Evolutionary conservation across 371 early-diverging fungal species (phyloP), one percentile per base, ranked within the genome.

Genomic region (Haplosporangium sp.): DNA sequence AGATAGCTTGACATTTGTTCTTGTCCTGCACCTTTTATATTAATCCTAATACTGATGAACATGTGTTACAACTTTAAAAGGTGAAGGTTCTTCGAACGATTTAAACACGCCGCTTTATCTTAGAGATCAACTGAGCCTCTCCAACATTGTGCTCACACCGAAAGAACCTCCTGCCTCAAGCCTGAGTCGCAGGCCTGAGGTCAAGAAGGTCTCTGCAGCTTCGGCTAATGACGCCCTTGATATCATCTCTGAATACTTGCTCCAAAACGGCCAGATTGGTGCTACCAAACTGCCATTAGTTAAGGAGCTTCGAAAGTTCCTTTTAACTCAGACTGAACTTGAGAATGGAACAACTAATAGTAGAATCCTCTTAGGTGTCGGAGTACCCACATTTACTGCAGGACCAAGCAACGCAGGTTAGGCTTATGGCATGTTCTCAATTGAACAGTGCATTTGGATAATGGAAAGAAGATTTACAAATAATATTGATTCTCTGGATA

Each of bases 191-290:
- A 60, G 74, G 50, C 72, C 72, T 1, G 82, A 81, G 20, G 82
- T 81, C 35, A 81, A 74, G 61, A 67, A 62, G 55, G 75, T 81
- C 10, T 69, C 68, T 13, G 75, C 82, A 0, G 69, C 82, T 2
- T 65, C 65, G 3, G 75, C 72, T 15, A 74, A 74, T 58, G 82
- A 81, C 44, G 75, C 82, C 13, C 66, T 81, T 4, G 82, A 81
- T 63, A 55, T 81, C 17, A 81, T 81, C 40, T 81, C 82, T 53
- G 82, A 81, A 53, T 81, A 81, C 55, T 56, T 74, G 44, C 69
- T 74, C 27, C 82, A 81, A 56, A 81, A 81, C 39, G 75, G 75
- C 11, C 71, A 74, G 44, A 74, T 74, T 55, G 82, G 82, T 34
- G 75, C 72, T 4, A 69, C 82, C 47, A 81, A 81, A 42, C 60